Evolutionary conservation across 139 green algal genomes (phyloP), one percentile per base, ranked within the genome.

Genomic region (Chlorella vulgaris): DNA sequence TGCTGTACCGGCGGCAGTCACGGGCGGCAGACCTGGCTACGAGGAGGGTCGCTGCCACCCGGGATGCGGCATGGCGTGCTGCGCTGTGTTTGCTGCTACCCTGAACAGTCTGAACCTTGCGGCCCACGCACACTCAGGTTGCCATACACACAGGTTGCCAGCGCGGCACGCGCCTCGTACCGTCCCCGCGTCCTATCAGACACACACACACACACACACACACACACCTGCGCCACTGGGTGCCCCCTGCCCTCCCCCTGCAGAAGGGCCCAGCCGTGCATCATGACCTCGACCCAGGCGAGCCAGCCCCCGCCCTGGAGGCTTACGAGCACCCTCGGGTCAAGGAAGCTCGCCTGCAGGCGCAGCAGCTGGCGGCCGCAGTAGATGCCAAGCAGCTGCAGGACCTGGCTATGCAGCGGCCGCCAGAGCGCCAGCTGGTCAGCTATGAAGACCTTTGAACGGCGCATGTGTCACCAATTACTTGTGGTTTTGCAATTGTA

Each of bases 371-470:
- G 43, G 78, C 78, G 21, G 78, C 47, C 0, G 28, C 5, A 2
- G 50, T 74, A 60, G 71, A 78, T 50, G 50, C 24, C 28, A 58
- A 69, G 55, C 74, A 80, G 74, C 61, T 81, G 19, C 60, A 73
- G 61, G 71, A 47, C 22, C 71, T 70, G 55, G 55, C 74, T 10
- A 80, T 80, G 74, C 38, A 24, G 58, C 78, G 61, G 42, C 69
- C 78, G 21, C 84, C 85, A 7, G 26, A 63, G 47, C 76, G 86
- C 15, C 29, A 63, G 35, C 53, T 90, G 33, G 86, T 90, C 31
- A 74, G 36, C 42, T 90, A 90, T 53, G 86, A 90, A 47, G 86
- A 90, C 75, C 51, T 90, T 1, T 90, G 76, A 76, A 0, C 55
- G 15, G 55, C 21, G 55, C 18, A 31, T 65, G 18, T 28, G 15